Evolutionary conservation across 441 rosid species (phyloP).

Genomic region (Brassica hybrid): DNA sequence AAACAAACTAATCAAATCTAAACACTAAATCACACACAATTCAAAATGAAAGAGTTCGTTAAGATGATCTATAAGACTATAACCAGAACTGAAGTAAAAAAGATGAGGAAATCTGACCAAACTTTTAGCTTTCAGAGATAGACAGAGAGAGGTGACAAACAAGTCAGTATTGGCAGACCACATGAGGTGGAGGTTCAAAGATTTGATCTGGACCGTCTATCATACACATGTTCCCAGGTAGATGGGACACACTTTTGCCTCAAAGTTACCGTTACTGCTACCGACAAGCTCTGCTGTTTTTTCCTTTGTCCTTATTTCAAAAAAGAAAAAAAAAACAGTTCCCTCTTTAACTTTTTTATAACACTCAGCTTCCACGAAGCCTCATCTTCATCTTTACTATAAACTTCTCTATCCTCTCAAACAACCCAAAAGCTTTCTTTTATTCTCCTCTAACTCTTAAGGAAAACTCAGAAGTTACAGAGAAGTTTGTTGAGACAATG

Average conservation of each 20-base stretch:
- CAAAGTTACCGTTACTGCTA: slow-evolving; percentile 60
- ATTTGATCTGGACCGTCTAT: slow-evolving; percentile 2
- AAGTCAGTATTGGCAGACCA: slow-evolving; percentile 43
- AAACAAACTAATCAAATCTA: not conserved
- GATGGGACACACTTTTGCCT: slow-evolving; percentile 57
- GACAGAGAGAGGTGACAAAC: slow-evolving; percentile 23
- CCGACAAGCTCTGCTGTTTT: slow-evolving; percentile 65
- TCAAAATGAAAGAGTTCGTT: no score
- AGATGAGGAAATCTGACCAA: no score
- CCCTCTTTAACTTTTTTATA: not conserved
- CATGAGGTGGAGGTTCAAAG: slow-evolving; percentile 28
- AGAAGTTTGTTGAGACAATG: slow-evolving; percentile 33
- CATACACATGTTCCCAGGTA: slow-evolving; percentile 58
- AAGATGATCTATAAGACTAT: no score
- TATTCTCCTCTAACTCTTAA: not conserved
- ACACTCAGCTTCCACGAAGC: not conserved
- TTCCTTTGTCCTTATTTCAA: slow-evolving; percentile 54
- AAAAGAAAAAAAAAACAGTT: not conserved
- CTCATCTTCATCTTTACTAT: not conserved
- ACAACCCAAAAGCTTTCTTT: slow-evolving; percentile 26
- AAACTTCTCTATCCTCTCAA: not conserved
- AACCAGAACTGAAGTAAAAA: no score
- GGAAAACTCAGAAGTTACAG: not conserved
- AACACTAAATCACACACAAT: no score
- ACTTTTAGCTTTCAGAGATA: no score